These are phyloP conservation scores for Clausena lansium DNA, from an alignment of 345 rosid genomes.

Conservation along the genomic window DNA sequence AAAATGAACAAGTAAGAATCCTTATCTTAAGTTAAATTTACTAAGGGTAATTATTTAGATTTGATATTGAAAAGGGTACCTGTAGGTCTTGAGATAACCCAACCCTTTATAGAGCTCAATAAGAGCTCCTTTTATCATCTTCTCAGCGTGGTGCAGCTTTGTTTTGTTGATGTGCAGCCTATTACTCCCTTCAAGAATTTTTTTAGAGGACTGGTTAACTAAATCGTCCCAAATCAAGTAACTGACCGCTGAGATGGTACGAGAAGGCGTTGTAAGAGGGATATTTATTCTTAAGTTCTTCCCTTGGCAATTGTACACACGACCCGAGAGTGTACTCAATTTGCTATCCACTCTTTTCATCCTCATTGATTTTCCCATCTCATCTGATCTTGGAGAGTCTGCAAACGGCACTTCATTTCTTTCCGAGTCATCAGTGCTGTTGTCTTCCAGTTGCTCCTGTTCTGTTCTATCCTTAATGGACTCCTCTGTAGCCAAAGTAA, in stretches of 20 bases:
- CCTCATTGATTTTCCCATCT: constrained; percentile 37
- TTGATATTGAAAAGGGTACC: constrained; percentile 34
- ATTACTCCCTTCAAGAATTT: constrained; percentile 51
- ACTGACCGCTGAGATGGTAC: constrained; percentile 80
- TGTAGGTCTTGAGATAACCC: constrained; percentile 84
- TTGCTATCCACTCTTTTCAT: constrained; percentile 48
- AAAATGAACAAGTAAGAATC: constrained; percentile 5
- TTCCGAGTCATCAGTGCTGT: constrained; percentile 41
- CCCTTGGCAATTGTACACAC: constrained; percentile 64
- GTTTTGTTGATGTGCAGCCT: constrained; percentile 67
- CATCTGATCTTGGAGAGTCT: constrained; percentile 49
- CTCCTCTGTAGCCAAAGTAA: constrained; percentile 46
- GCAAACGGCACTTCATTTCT: constrained; percentile 28
- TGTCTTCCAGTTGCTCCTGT: constrained; percentile 51
- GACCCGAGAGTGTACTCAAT: constrained; percentile 45
- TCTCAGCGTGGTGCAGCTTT: constrained; percentile 82
- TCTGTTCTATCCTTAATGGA: constrained; percentile 57
- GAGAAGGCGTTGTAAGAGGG: constrained; percentile 81
- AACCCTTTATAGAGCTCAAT: constrained; percentile 87
- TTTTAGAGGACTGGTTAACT: constrained; percentile 65
- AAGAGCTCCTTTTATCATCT: constrained; percentile 85
- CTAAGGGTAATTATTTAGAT: background rate
- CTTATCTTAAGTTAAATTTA: background rate
- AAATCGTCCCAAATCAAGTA: constrained; percentile 72
- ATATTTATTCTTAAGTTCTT: constrained; percentile 80